Base-by-base conservation (phyloP, 2,329 filamentous ascomycete species). In the Macrophomina pseudophaseolina region DNA sequence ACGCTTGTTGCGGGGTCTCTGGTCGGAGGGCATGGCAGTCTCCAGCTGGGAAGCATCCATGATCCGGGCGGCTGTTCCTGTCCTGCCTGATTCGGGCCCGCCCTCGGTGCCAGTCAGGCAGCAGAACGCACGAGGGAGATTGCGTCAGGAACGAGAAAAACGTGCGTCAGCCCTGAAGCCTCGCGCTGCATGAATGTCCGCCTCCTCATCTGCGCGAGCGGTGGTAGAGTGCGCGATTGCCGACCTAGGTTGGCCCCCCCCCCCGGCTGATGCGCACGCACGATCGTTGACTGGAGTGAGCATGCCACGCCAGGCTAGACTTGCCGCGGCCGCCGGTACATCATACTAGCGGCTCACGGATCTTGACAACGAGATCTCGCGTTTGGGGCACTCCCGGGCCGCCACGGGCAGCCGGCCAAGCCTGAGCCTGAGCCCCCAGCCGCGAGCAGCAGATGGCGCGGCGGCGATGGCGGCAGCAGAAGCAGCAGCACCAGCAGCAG, bases 1-100 rank as follows among this genome's bases (percentile, higher is more conserved):
- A 79, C 76, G 76, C 76, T 78, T 78, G 74, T 78, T 79, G 77
- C 76, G 77, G 77, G 77, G 76, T 78, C 72, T 76, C 54, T 52
- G 46, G 49, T 33, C 60, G 60, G 60, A 32, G 63, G 63, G 52
- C 51, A 49, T 56, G 63, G 33, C 62, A 65, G 49, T 16, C 62
- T 65, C 48, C 48, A 49, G 62, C 63, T 58, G 49, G 52, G 63
- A 53, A 65, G 49, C 64, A 66, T 66, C 52, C 53, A 66, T 51
- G 64, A 60, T 66, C 64, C 52, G 64, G 52, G 64, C 52, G 64
- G 54, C 64, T 66, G 64, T 66, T 66, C 53, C 53, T 66, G 64
- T 30, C 64, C 52, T 66, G 64, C 64, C 64, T 60, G 54, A 59
- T 60, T 49, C 51, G 63, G 51, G 40, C 46, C 59, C 63, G 40